Percentiles rank a stretch among this genome's conserved stretches.
Evolutionary conservation across 176 grass and related monocot genomes (phyloP).

Genomic region (Hsuehochloa calcarea): DNA sequence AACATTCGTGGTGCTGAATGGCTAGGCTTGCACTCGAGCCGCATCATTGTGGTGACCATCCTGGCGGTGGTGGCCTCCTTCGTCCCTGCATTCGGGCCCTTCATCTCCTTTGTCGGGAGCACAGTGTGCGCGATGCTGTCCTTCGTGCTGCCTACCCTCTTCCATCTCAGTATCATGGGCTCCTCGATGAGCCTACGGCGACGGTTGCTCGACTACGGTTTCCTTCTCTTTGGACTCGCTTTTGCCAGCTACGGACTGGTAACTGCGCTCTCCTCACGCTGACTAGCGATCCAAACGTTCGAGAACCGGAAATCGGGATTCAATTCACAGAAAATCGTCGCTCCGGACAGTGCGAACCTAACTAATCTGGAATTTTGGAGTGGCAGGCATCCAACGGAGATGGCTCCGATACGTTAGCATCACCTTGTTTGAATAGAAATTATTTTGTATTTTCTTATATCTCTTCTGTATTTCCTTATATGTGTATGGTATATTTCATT

Average conservation of each 20-base stretch:
- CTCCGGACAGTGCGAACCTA: background rate
- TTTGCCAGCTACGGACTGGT: slow-evolving; percentile 63
- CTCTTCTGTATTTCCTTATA: no score
- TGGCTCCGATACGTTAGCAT: background rate
- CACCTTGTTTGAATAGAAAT: no score
- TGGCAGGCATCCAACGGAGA: background rate
- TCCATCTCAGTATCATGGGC: slow-evolving; percentile 69
- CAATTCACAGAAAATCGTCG: background rate
- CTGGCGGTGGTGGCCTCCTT: slow-evolving; percentile 63
- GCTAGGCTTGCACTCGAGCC: slow-evolving; percentile 53
- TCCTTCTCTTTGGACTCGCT: slow-evolving; percentile 58
- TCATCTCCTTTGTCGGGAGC: slow-evolving; percentile 86
- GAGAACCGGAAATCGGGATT: background rate
- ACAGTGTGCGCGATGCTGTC: slow-evolving; percentile 76
- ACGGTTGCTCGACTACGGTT: slow-evolving; percentile 47
- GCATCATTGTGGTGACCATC: slow-evolving; percentile 40
- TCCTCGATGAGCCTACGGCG: slow-evolving; percentile 49
- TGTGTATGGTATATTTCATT: no score
- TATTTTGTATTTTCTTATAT: no score
- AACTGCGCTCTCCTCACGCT: slow-evolving; percentile 24
- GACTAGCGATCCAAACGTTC: background rate
- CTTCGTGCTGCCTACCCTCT: slow-evolving; percentile 70
- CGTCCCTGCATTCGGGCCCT: slow-evolving; percentile 71
- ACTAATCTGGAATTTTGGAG: background rate
- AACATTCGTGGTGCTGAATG: slow-evolving; percentile 26